Percentiles rank a stretch among this genome's conserved stretches.
Conservation (phyloP, 495 filamentous ascomycete genomes). For the Astrothelium subdiscretum region DNA sequence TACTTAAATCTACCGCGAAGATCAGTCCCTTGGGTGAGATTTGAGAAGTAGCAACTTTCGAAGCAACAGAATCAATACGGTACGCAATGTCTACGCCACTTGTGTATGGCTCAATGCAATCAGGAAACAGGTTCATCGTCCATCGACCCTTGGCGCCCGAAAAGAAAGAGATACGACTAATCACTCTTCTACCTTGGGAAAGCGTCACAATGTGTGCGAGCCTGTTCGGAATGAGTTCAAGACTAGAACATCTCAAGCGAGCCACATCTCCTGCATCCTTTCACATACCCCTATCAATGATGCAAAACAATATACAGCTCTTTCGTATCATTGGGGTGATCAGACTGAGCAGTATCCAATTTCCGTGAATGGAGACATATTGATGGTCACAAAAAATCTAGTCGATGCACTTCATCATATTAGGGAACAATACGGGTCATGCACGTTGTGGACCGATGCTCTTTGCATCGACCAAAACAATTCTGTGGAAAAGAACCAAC, state of each 20-base stretch:
- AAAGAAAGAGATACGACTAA: neutral
- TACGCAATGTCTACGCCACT: neutral
- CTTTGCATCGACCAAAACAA: slow-evolving; percentile 29
- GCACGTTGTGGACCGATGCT: slow-evolving; percentile 26
- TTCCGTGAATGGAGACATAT: neutral
- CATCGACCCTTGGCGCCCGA: neutral
- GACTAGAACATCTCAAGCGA: neutral
- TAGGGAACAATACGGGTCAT: neutral
- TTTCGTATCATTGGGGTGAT: neutral
- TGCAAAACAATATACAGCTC: neutral
- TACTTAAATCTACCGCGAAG: no score
- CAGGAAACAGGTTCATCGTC: neutral
- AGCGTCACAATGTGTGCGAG: neutral
- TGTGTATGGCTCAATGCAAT: neutral
- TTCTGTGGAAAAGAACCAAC: slow-evolving; percentile 15
- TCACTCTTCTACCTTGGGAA: neutral
- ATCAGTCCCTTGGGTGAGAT: no score
- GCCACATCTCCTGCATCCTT: neutral
- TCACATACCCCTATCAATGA: neutral
- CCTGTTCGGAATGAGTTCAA: neutral
- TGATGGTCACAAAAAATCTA: neutral
- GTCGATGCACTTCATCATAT: neutral
- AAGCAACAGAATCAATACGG: no score
- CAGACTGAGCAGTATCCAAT: neutral
- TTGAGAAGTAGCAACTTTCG: no score